Evolutionary conservation across 768 basidiomycete genomes (phyloP), one percentile per base, ranked within the genome.

Genomic region (Leccinum truebloodii): DNA sequence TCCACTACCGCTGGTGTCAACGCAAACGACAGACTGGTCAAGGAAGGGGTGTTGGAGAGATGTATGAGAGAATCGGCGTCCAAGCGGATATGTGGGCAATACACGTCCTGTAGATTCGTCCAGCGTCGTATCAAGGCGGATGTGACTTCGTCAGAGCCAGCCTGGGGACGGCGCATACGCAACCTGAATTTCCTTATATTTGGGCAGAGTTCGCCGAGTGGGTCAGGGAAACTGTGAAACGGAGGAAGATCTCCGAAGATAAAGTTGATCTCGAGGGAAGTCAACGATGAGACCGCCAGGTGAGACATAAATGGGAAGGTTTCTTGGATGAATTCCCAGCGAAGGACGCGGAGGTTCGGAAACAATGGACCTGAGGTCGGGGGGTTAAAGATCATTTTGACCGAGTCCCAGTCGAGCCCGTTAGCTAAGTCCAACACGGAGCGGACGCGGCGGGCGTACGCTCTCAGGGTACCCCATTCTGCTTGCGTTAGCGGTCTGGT

Each of bases 201-300:
- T 28, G 67, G 26, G 50, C 67, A 39, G 46, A 67, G 60, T 16
- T 60, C 56, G 6, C 59, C 55, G n/a, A 67, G 67, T 18, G 67
- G 55, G 9, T n/a, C 35, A 6, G 66, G 66, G 46, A 65, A 65
- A 26, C 53, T 67, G 32, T 57, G 66, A 20, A 67, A 65, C 3
- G 66, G 39, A 22, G 66, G 66, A 13, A 53, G 30, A 14, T 67
- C 66, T 9, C 66, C 65, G 14, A 64, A 64, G 14, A 67, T 59
- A 32, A 67, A 65, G 18, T 67, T 59, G 44, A 68, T 65, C 12
- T 68, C 63, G 50, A 68, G 59, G 24, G 66, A 67, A 4, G 63
- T 68, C 14, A 67, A 30, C 13, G 63, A 51, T 4, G 55, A 10
- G 30, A 61, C 66, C 2, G 66, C 58, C 3, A 67, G 28, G 20